phyloP scores from a whole-genome alignment of 805 yeast species.

The Cyberlindnera nakhonratchasimensis region DNA sequence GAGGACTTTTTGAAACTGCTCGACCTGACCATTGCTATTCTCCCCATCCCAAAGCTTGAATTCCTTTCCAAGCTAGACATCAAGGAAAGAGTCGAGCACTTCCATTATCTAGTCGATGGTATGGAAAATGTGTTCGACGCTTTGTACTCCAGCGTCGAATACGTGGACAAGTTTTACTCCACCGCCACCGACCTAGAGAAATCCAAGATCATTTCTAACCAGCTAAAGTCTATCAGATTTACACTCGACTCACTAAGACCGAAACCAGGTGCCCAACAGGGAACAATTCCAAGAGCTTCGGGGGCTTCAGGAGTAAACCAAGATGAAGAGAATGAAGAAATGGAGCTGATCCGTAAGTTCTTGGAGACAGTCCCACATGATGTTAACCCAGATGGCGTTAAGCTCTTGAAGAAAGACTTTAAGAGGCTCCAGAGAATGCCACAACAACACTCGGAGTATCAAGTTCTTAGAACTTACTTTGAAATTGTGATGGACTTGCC shows the following conservation, averaged over 20 bases:
- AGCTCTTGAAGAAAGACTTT: constrained; percentile 45
- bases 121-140: constrained; percentile 41
- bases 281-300: constrained; percentile 2
- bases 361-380: constrained; percentile 26
- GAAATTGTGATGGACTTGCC: constrained; percentile 67
- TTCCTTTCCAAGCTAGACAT: constrained; percentile 36
- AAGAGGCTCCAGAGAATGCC: constrained; percentile 50
- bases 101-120: constrained; percentile 32
- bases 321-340: constrained; percentile 37
- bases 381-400: constrained; percentile 41
- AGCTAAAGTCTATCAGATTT: constrained; percentile 47
- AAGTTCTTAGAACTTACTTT: constrained; percentile 59
- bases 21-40: constrained; percentile 48
- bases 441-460: constrained; percentile 59
- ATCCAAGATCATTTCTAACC: constrained; percentile 53
- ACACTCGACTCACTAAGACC: constrained; percentile 46
- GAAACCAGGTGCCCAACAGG: constrained; percentile 3
- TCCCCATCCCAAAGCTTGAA: constrained; percentile 46
- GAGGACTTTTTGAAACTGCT: constrained; percentile 30
- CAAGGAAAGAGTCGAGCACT: constrained; percentile 33
- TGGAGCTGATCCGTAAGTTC: constrained; percentile 31
- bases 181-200: constrained; percentile 50
- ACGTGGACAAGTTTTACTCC: constrained; percentile 45
- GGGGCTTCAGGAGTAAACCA: constrained; percentile 1
- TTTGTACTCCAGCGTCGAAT: constrained; percentile 30